Percentiles rank a stretch among this genome's conserved stretches.
These are phyloP conservation scores for Spathaspora gorwiae DNA, from an alignment of 805 yeast species.

Conservation along the genomic window DNA sequence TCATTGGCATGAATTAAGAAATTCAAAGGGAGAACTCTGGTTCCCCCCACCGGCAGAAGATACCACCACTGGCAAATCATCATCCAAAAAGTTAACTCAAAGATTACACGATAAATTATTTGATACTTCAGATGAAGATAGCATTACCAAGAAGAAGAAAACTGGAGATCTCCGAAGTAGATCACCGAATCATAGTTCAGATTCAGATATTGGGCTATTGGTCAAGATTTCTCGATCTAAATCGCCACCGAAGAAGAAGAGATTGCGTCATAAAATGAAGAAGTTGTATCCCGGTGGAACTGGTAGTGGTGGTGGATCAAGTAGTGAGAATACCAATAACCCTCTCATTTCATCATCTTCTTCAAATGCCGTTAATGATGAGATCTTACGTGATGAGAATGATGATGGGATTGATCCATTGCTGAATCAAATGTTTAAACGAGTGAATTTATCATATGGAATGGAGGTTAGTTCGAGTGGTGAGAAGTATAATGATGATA, in stretches of 20 bases:
- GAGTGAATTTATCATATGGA: not conserved
- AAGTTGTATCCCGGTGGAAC: slow-evolving; percentile 5
- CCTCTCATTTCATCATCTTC: slow-evolving; percentile 2
- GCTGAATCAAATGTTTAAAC: slow-evolving; percentile 3
- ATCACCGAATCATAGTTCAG: slow-evolving; percentile 1
- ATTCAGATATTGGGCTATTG: slow-evolving; percentile 2
- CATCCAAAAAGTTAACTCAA: slow-evolving; percentile 2
- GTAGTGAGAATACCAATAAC: slow-evolving; percentile 2
- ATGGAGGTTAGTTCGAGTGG: not conserved
- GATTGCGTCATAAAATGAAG: slow-evolving; percentile 2
- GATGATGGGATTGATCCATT: not conserved
- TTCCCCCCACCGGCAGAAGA: slow-evolving; percentile 27
- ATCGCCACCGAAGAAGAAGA: slow-evolving; percentile 1
- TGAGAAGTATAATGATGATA: not conserved
- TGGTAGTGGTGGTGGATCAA: slow-evolving; percentile 3
- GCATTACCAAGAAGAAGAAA: not conserved
- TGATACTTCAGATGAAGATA: slow-evolving; percentile 9
- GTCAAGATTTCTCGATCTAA: slow-evolving; percentile 3
- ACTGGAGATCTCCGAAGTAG: not conserved
- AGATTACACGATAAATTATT: slow-evolving; percentile 33
- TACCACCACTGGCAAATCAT: not conserved
- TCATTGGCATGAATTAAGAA: slow-evolving; percentile 50
- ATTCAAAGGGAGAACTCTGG: slow-evolving; percentile 48
- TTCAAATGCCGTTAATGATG: not conserved
- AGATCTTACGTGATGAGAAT: not conserved